These are phyloP conservation scores for Epichloe amarillans DNA, from an alignment of 2,329 filamentous ascomycete genomes.

Conservation along the genomic window DNA sequence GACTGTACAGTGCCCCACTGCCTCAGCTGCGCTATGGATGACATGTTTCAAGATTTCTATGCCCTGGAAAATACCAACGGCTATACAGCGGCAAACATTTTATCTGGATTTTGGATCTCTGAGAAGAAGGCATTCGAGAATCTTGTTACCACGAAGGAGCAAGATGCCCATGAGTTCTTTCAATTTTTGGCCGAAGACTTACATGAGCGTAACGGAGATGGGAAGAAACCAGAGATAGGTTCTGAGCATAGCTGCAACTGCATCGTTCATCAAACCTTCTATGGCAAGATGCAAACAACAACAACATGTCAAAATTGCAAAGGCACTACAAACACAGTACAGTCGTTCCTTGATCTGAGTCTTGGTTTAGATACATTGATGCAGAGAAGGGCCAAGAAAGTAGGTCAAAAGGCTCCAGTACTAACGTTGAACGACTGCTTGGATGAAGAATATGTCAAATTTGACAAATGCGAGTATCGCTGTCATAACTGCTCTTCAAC, in stretches of 20 bases:
- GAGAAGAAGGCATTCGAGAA: constrained; percentile 60
- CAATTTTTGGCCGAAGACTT: constrained; percentile 89
- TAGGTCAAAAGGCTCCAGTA: constrained; percentile 29
- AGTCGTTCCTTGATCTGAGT: constrained; percentile 84
- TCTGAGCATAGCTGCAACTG: constrained; percentile 63
- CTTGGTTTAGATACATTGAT: constrained; percentile 67
- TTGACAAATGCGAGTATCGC: constrained; percentile 79
- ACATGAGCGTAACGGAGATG: constrained; percentile 67
- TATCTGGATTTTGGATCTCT: constrained; percentile 82
- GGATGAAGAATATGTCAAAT: constrained; percentile 72
- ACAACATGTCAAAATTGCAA: constrained; percentile 84
- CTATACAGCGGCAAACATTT: constrained; percentile 78
- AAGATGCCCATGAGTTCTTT: constrained; percentile 95
- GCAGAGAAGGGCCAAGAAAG: constrained; percentile 49
- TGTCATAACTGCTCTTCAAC: constrained; percentile 67
- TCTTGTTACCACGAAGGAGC: constrained; percentile 81
- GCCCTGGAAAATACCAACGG: constrained; percentile 69
- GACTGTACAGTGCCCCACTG: constrained; percentile 55
- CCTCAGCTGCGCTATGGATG: constrained; percentile 57
- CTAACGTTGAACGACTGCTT: constrained; percentile 58
- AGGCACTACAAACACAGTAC: constrained; percentile 67
- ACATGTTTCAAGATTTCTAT: constrained; percentile 62
- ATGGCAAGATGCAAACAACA: constrained; percentile 78
- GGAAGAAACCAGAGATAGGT: constrained; percentile 45
- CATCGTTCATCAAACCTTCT: constrained; percentile 89